phyloP scores from a whole-genome alignment of 2,329 filamentous ascomycete genomes.

The Thyridium curvatum region DNA sequence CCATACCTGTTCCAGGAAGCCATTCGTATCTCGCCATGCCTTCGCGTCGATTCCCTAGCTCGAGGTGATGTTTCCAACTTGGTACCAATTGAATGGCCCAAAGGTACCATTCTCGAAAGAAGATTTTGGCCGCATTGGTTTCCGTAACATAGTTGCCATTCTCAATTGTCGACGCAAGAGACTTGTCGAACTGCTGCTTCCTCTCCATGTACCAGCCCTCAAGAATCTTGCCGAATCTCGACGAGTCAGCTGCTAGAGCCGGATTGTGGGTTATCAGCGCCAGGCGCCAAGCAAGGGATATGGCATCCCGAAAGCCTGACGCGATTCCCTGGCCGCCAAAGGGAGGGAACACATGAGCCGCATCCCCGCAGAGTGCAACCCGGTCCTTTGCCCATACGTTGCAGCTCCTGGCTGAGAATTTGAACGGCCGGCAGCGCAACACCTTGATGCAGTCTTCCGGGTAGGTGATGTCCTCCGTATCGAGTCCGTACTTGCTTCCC shows the following conservation, averaged over 20 bases:
- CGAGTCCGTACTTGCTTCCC: too few relatives aligned
- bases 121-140: constrained; percentile 7
- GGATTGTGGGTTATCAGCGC: not conserved
- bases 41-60: too few relatives aligned
- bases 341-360: constrained; percentile 46
- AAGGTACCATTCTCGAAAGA: constrained; percentile 11
- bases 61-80: too few relatives aligned
- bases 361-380: constrained; percentile 25
- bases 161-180: not conserved
- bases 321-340: constrained; percentile 32
- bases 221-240: too few relatives aligned
- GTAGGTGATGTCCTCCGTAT: too few relatives aligned
- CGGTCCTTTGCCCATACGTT: too few relatives aligned
- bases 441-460: too few relatives aligned
- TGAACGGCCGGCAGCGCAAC: too few relatives aligned
- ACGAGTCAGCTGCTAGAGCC: too few relatives aligned
- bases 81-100: constrained; percentile 11
- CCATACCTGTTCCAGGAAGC: too few relatives aligned
- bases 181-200: not conserved
- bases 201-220: not conserved
- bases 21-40: too few relatives aligned
- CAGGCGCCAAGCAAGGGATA: constrained; percentile 25
- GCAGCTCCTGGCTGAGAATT: too few relatives aligned
- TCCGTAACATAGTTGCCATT: not conserved
- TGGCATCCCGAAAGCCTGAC: constrained; percentile 25